A percentile compares a stretch with the other conserved stretches of the same genome.
phyloP scores from a whole-genome alignment of 1,284 basidiomycete genomes.

The Cryptococcus floricola region DNA sequence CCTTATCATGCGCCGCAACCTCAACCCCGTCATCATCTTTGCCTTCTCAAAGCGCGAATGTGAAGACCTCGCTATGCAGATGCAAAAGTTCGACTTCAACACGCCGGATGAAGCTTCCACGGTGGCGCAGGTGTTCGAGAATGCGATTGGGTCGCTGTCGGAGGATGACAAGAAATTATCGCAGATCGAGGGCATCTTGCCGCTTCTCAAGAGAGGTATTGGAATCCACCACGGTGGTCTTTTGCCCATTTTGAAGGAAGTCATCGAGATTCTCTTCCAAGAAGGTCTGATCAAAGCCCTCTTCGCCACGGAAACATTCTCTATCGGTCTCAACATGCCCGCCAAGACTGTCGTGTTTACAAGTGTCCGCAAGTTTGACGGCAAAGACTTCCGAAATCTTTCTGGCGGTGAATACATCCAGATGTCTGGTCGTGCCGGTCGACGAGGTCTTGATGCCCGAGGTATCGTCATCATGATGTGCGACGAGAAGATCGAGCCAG shows the following conservation, averaged over 20 bases:
- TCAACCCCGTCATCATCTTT: slow-evolving; percentile 98
- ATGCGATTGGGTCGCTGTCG: slow-evolving; percentile 85
- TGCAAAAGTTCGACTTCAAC: slow-evolving; percentile 97
- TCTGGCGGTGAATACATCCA: slow-evolving; percentile 84
- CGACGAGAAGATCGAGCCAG: slow-evolving; percentile 94
- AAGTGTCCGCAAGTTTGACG: slow-evolving; percentile 91
- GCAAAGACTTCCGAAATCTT: slow-evolving; percentile 87
- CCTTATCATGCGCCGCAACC: slow-evolving; percentile 98
- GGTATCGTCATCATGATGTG: slow-evolving; percentile 99
- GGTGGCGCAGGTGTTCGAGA: slow-evolving; percentile 86
- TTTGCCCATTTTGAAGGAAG: slow-evolving; percentile 95
- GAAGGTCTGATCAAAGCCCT: slow-evolving; percentile 99
- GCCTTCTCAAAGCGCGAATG: slow-evolving; percentile 98
- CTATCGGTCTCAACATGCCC: slow-evolving; percentile 99
- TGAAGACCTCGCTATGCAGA: slow-evolving; percentile 82
- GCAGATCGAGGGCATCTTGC: slow-evolving; percentile 90
- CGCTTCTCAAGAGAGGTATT: slow-evolving; percentile 89
- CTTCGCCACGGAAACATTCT: slow-evolving; percentile 99
- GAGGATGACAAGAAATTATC: slow-evolving; percentile 86
- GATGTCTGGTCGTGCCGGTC: slow-evolving; percentile 97
- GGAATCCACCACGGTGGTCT: slow-evolving; percentile 99
- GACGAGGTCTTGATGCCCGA: slow-evolving; percentile 95
- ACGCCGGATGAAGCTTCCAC: slow-evolving; percentile 87
- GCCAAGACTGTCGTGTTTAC: slow-evolving; percentile 98
- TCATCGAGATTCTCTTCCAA: slow-evolving; percentile 98